A percentile compares a stretch with the other conserved stretches of the same genome.
phyloP scores from a whole-genome alignment of 345 rosid species.

The Syzygium grande region DNA sequence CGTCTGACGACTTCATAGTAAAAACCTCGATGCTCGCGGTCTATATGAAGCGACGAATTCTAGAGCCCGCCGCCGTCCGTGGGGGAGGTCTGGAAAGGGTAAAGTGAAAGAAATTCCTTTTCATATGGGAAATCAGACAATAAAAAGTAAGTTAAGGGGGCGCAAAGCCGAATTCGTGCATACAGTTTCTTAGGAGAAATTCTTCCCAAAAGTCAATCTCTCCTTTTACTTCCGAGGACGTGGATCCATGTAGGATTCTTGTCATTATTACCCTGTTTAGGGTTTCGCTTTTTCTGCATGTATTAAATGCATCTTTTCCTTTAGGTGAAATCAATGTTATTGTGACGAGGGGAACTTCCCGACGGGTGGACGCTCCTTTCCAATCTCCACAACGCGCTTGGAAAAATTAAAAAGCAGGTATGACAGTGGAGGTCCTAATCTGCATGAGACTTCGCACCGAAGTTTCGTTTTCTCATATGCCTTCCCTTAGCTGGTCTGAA shows the following conservation, averaged over 20 bases:
- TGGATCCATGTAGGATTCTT: background rate
- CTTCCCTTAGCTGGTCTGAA: background rate
- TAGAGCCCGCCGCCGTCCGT: background rate
- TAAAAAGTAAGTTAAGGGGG: background rate
- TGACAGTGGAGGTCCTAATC: background rate
- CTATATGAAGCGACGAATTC: no score
- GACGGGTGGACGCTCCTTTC: no score
- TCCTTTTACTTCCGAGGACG: background rate
- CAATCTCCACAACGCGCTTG: background rate
- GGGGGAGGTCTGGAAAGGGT: background rate
- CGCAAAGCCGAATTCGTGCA: background rate
- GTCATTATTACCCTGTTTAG: background rate
- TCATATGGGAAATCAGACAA: background rate
- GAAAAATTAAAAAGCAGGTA: background rate
- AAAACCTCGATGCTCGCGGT: background rate
- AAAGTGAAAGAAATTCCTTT: background rate
- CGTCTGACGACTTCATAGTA: background rate
- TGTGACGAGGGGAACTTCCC: no score
- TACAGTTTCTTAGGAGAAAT: background rate
- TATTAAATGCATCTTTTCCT: background rate
- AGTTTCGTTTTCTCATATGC: background rate
- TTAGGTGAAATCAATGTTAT: background rate
- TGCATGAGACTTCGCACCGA: background rate
- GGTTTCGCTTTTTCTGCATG: background rate
- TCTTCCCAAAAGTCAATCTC: background rate